Evolutionary conservation across 768 basidiomycete species (phyloP), one percentile per base, ranked within the genome.

Genomic region (Leccinum obscurum): DNA sequence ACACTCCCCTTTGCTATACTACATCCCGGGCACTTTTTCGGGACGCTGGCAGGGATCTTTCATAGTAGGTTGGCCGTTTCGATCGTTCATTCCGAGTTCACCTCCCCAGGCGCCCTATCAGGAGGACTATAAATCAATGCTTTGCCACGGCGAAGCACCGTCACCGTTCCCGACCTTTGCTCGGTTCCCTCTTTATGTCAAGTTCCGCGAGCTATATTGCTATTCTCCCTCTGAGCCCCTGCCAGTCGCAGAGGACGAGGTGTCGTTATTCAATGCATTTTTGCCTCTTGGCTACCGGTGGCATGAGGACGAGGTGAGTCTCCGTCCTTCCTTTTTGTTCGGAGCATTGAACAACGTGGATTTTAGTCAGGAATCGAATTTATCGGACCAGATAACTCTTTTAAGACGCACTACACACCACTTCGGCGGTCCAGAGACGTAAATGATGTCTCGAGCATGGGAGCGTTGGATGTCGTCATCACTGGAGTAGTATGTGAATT

Each of bases 41-140:
- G 84, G 83, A 20, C 71, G 68, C 39, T 85, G 82, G 82, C 76
- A 77, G 56, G 83, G 83, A 3, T 79, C 82, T 9, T 77, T 72
- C 44, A 76, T 83, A 13, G 83, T 84, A 62, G 57, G 79, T 62
- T 22, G 30, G 9, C 35, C 22, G 11, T 54, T 50, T 57, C 30
- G 24, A 60, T 41, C 10, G 10, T 53, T 51, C 32, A 17, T 52
- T 60, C 24, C 30, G 17, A 39, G 26, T 57, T 61, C 54, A 59
- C 28, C 56, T 50, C 46, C 56, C n/a, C 35, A 83, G 83, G 71
- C 75, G 13, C 77, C 79, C 5, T 77, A 61, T 64, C 58, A 72
- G 20, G 72, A 76, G n/a, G 69, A 70, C 30, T 83, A 81, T 60
- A 62, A 64, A 41, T 62, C 69, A 8, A 81, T 82, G 77, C 59